phyloP scores from a whole-genome alignment of 2,329 filamentous ascomycete species.

The Tolypocladium amazonense region DNA sequence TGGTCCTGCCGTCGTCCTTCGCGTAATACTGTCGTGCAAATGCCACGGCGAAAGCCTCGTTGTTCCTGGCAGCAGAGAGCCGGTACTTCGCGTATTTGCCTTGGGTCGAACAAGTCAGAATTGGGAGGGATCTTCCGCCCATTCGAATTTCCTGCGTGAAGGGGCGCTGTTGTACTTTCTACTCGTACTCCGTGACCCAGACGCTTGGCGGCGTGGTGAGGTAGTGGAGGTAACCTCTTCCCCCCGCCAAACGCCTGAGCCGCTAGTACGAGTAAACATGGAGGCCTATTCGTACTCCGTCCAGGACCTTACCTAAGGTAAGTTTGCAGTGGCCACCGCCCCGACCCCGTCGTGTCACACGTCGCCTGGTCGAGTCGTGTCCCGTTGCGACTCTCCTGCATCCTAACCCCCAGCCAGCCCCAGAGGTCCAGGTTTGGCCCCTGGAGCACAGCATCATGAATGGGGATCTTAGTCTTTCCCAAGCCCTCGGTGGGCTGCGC shows the following conservation, averaged over 20 bases:
- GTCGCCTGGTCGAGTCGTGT: background rate
- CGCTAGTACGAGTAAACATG: background rate
- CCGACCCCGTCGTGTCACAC: constrained; percentile 1
- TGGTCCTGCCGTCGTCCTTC: background rate
- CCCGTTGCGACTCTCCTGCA: background rate
- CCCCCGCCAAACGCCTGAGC: background rate
- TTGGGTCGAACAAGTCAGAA: background rate
- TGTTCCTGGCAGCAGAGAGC: background rate
- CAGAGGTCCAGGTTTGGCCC: constrained; percentile 12
- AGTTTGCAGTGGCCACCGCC: background rate
- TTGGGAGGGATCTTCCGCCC: too few species aligned
- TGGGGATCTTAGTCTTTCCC: constrained; percentile 84
- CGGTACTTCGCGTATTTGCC: background rate
- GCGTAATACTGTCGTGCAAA: background rate
- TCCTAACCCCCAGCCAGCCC: constrained; percentile 5
- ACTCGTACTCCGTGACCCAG: too few species aligned
- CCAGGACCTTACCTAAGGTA: background rate
- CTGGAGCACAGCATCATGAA: constrained; percentile 53
- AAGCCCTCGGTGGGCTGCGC: constrained; percentile 84
- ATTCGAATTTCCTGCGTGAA: background rate
- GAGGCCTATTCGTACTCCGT: background rate
- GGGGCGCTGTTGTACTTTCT: background rate
- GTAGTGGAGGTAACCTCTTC: background rate
- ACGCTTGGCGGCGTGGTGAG: too few species aligned
- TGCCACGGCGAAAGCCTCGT: background rate